phyloP scores from a whole-genome alignment of 192 early-diverging fungal species.

The Coemansia sp. region DNA sequence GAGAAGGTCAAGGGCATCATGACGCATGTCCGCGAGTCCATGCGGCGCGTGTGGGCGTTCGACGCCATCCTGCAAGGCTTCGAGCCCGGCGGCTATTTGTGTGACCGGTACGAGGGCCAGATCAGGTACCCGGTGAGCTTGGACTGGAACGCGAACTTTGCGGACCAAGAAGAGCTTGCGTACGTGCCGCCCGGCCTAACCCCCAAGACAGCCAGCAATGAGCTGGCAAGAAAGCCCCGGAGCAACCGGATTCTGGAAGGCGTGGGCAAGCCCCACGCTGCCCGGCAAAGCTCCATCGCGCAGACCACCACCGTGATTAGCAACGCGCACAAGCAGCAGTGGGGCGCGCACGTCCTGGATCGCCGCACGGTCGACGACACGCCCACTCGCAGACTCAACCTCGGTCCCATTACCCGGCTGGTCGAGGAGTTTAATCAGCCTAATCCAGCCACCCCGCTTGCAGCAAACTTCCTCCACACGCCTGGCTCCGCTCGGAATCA shows the following conservation, averaged over 20 bases:
- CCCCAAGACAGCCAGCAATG: background rate
- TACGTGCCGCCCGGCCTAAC: conserved; percentile 24
- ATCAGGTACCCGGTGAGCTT: conserved; percentile 26
- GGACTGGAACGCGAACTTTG: conserved; percentile 9
- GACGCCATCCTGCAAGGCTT: conserved; percentile 23
- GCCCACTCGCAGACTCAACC: conserved; percentile 29
- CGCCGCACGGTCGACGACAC: conserved; percentile 38
- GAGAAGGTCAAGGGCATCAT: conserved; percentile 32
- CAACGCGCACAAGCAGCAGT: conserved; percentile 10
- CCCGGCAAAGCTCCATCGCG: too few relatives aligned
- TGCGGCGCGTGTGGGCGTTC: conserved; percentile 19
- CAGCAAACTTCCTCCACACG: conserved; percentile 11
- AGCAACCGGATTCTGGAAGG: too few relatives aligned
- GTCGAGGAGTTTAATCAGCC: conserved; percentile 35
- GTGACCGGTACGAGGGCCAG: conserved; percentile 7
- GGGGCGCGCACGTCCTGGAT: conserved; percentile 29
- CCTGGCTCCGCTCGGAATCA: conserved; percentile 13
- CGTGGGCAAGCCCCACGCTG: too few relatives aligned
- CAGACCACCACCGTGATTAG: too few relatives aligned
- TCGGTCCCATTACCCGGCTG: conserved; percentile 36
- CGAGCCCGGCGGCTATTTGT: conserved; percentile 15
- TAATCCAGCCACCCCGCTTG: background rate
- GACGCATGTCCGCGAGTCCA: conserved; percentile 24
- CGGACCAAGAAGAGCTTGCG: background rate
- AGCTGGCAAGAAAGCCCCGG: background rate